Evolutionary conservation across 805 yeast species (phyloP).

Genomic region (Cyberlindnera maclurae): DNA sequence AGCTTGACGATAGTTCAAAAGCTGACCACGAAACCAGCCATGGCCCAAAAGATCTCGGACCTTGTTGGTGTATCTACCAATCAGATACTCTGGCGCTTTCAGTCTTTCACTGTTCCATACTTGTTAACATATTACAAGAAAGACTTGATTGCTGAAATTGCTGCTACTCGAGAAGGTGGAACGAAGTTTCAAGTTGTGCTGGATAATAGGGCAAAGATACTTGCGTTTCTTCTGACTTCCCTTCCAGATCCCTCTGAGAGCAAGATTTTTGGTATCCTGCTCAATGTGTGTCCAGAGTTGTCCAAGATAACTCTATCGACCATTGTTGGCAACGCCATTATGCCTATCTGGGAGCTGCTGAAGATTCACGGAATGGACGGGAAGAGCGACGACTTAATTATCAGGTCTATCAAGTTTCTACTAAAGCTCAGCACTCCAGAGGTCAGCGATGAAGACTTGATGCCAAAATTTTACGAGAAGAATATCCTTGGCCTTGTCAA

Average conservation of each 20-base stretch:
- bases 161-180: slow-evolving; percentile 37
- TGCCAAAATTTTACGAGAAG: slow-evolving; percentile 41
- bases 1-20: slow-evolving; percentile 56
- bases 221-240: slow-evolving; percentile 52
- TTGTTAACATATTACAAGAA: slow-evolving; percentile 59
- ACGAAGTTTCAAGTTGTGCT: slow-evolving; percentile 41
- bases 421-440: slow-evolving; percentile 22
- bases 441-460: slow-evolving; percentile 17
- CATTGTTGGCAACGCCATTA: slow-evolving; percentile 22
- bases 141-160: slow-evolving; percentile 56
- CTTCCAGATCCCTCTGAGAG: slow-evolving; percentile 40
- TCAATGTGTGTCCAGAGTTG: slow-evolving; percentile 45
- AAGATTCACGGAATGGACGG: slow-evolving; percentile 35
- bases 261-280: slow-evolving; percentile 45
- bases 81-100: slow-evolving; percentile 62
- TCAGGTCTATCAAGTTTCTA: slow-evolving; percentile 36
- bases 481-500: slow-evolving; percentile 72
- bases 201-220: slow-evolving; percentile 41
- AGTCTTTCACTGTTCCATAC: slow-evolving; percentile 69
- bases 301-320: slow-evolving; percentile 23
- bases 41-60: slow-evolving; percentile 55
- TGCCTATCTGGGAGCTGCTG: slow-evolving; percentile 35
- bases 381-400: slow-evolving; percentile 14
- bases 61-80: slow-evolving; percentile 55
- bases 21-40: slow-evolving; percentile 39